Evolutionary conservation across 2,329 filamentous ascomycete genomes (phyloP).

Genomic region (Cladosporium sphaerospermum): DNA sequence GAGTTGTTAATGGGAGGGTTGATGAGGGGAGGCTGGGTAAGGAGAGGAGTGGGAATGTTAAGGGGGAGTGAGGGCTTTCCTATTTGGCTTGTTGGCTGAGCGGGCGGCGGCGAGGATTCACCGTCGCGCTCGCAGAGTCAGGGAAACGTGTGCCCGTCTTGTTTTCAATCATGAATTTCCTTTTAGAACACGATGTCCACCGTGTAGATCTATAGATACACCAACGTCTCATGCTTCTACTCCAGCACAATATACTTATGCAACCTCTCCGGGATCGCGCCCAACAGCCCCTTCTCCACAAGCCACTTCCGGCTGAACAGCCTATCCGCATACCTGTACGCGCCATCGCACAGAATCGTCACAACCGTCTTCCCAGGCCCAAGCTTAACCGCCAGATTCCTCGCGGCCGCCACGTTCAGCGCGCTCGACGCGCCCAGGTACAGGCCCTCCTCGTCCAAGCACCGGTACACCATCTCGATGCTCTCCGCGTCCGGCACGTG

Average conservation of each 20-base stretch:
- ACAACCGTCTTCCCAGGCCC: constrained; percentile 87
- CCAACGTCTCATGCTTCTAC: constrained; percentile 32
- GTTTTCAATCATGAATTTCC: too few species aligned
- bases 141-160: too few species aligned
- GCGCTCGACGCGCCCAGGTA: constrained; percentile 92
- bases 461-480: constrained; percentile 96
- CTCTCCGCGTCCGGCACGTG: constrained; percentile 87
- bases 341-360: constrained; percentile 89
- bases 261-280: constrained; percentile 74
- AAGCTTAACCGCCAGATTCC: constrained; percentile 85
- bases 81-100: neutral
- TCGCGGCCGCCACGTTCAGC: constrained; percentile 90
- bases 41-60: constrained; percentile 21
- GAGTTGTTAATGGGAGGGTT: constrained; percentile 52
- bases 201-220: neutral
- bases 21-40: constrained; percentile 3
- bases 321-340: constrained; percentile 93
- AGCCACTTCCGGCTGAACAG: constrained; percentile 92
- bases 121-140: too few species aligned
- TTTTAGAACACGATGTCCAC: too few species aligned
- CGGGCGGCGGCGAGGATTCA: too few species aligned
- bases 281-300: constrained; percentile 73
- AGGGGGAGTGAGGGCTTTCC: constrained; percentile 17
- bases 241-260: constrained; percentile 92
- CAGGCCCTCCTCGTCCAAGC: constrained; percentile 88